Conservation (phyloP, 148 eudicot species). For the Drosera capensis region DNA sequence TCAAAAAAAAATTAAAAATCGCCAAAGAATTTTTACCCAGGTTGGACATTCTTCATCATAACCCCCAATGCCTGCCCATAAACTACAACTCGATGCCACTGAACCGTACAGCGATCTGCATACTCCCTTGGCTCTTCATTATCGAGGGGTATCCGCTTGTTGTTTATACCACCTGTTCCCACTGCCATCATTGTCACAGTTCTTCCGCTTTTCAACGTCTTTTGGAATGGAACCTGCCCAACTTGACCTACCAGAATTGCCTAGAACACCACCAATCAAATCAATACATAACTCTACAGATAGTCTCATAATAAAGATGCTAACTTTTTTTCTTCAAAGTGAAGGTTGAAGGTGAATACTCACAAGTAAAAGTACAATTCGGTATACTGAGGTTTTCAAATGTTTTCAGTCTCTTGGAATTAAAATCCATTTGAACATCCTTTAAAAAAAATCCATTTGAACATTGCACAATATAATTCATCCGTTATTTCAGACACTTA, state of each 20-base stretch:
- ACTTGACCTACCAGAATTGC: constrained; percentile 79
- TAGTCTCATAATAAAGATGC: too few relatives aligned
- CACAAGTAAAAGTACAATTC: too few relatives aligned
- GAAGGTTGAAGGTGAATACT: too few relatives aligned
- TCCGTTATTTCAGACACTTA: too few relatives aligned
- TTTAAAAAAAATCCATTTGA: too few relatives aligned
- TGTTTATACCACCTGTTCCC: constrained; percentile 89
- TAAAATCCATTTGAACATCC: too few relatives aligned
- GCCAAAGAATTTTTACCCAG: constrained; percentile 39
- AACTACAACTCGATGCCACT: constrained; percentile 89
- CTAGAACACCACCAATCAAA: constrained; percentile 16
- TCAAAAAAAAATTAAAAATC: not conserved
- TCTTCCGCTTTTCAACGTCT: constrained; percentile 56
- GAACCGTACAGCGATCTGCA: constrained; percentile 75
- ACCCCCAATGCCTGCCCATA: constrained; percentile 44
- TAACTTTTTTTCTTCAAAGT: too few relatives aligned
- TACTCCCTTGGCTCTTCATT: constrained; percentile 74
- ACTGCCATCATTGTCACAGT: constrained; percentile 42
- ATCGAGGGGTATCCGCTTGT: constrained; percentile 68
- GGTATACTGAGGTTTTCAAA: too few relatives aligned
- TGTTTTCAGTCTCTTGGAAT: too few relatives aligned
- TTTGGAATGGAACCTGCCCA: constrained; percentile 68
- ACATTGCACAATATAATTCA: too few relatives aligned
- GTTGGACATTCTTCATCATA: constrained; percentile 41
- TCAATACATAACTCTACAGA: not conserved